Base-by-base conservation (phyloP, 148 eudicot genomes). In the Selenicereus undatus region DNA sequence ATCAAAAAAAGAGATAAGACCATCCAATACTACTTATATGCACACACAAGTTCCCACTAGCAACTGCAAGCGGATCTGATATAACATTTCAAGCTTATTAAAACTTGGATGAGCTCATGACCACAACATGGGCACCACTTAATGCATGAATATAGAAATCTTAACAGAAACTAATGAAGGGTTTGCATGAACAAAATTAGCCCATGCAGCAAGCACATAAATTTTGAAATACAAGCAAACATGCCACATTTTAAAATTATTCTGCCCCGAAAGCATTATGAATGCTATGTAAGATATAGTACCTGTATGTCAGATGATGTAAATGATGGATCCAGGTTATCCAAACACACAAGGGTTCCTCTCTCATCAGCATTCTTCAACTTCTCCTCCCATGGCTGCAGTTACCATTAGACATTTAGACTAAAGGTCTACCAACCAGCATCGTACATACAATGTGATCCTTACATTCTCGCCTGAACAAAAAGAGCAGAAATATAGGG, bases 281-380 rank as follows among this genome's bases (percentile, higher is more conserved):
- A 32, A 21, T 21, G 52, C n/a, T 3, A 26, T 16, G 45, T 74
- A 24, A 50, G 43, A 5, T 22, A 24, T 27, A 29, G 27, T 85
- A 91, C 94, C 92, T 90, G 81, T 35, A 90, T 85, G 58, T 91
- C 90, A 79, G 84, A 84, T 70, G 94, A 90, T 32, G 90, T 82
- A 81, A 76, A 86, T 20, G 88, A 86, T 13, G 91, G 89, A 75
- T 90, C 89, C 80, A 91, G 56, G 82, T 90, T 91, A 64, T 83
- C 83, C 32, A 91, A 45, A 70, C 83, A 84, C 48, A 91, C 84
- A 43, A 91, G 90, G 39, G 86, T 82, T 60, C 84, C 82, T 81
- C 71, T 39, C 73, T 91, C 88, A 66, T 78, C 73, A 84, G 91
- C 92, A 24, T 32, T 80, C 80, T 74, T 80, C 62, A 87, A 22